Evolutionary conservation across 179 eudicot species (phyloP).

Genomic region (Nepenthes alata): DNA sequence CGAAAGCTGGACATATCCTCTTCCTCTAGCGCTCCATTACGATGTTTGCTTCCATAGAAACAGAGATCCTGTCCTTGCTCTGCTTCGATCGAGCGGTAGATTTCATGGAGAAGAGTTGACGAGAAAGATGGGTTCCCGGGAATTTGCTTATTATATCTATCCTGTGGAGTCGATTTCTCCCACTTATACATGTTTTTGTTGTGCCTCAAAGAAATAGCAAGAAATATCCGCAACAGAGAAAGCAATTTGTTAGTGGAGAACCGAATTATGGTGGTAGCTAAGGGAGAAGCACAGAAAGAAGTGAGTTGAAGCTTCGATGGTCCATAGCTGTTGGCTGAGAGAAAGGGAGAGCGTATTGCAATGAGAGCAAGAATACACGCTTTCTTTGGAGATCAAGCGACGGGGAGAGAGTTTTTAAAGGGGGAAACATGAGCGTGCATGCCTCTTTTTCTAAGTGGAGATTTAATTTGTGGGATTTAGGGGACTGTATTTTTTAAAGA

Average conservation of each 20-base stretch:
- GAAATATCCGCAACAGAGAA: no score
- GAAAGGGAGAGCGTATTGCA: neutral
- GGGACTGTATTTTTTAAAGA: no score
- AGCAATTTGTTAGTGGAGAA: slow-evolving; percentile 4
- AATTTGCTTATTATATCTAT: slow-evolving; percentile 11
- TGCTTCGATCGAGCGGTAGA: slow-evolving; percentile 46
- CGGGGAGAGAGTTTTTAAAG: slow-evolving; percentile 12
- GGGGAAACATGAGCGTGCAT: slow-evolving; percentile 30
- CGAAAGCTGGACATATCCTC: slow-evolving; percentile 30
- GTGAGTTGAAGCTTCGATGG: neutral
- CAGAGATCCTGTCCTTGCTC: neutral
- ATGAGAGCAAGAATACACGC: neutral
- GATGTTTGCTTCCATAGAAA: neutral
- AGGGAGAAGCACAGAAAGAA: neutral
- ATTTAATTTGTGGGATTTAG: no score
- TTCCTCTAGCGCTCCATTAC: slow-evolving; percentile 9
- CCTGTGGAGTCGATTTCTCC: slow-evolving; percentile 20
- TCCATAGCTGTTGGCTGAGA: neutral
- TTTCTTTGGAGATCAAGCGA: slow-evolving; percentile 4
- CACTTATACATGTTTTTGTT: slow-evolving; percentile 18
- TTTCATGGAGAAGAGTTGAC: slow-evolving; percentile 57
- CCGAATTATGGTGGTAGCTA: neutral
- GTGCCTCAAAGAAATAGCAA: no score
- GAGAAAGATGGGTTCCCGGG: slow-evolving; percentile 41
- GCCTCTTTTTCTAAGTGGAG: neutral